Percentiles rank a stretch among this genome's conserved stretches.
phyloP scores from a whole-genome alignment of 2,329 filamentous ascomycete species.

The Alternaria sp. region DNA sequence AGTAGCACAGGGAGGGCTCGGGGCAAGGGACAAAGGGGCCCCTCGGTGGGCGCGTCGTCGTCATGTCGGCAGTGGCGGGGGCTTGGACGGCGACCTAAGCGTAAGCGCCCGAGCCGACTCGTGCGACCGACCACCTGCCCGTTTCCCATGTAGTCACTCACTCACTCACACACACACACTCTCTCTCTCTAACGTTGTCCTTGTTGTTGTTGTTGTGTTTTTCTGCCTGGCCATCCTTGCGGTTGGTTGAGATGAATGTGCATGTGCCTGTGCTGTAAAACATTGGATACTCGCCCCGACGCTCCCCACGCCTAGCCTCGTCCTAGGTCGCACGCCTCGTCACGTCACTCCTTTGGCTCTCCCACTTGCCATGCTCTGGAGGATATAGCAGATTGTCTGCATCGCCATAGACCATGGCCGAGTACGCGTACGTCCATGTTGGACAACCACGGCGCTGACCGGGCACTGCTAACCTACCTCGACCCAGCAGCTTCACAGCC shows the following conservation, averaged over 20 bases:
- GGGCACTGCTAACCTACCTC: conserved; percentile 21
- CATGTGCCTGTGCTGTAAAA: not conserved
- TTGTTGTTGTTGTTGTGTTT: not conserved
- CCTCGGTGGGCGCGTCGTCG: conserved; percentile 22
- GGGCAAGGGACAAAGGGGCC: conserved; percentile 6
- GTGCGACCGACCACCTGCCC: conserved; percentile 20
- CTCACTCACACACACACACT: no score
- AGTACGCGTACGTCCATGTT: conserved; percentile 36
- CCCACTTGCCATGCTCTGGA: conserved; percentile 18
- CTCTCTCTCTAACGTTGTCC: not conserved
- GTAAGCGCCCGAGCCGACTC: conserved; percentile 26
- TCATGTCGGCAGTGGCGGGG: conserved; percentile 9
- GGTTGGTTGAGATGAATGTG: not conserved
- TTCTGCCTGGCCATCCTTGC: not conserved
- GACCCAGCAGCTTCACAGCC: conserved; percentile 42
- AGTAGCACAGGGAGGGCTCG: not conserved
- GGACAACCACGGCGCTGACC: conserved; percentile 17
- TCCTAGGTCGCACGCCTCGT: conserved; percentile 12
- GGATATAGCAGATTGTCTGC: conserved; percentile 12
- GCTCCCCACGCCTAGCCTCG: not conserved
- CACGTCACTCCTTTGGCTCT: conserved; percentile 48
- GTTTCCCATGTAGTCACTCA: conserved; percentile 22
- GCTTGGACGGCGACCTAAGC: conserved; percentile 22
- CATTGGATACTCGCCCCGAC: not conserved
- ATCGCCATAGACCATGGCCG: conserved; percentile 29